Base-by-base conservation (phyloP, 768 basidiomycete genomes). In the Podaxis carcinomalis region DNA sequence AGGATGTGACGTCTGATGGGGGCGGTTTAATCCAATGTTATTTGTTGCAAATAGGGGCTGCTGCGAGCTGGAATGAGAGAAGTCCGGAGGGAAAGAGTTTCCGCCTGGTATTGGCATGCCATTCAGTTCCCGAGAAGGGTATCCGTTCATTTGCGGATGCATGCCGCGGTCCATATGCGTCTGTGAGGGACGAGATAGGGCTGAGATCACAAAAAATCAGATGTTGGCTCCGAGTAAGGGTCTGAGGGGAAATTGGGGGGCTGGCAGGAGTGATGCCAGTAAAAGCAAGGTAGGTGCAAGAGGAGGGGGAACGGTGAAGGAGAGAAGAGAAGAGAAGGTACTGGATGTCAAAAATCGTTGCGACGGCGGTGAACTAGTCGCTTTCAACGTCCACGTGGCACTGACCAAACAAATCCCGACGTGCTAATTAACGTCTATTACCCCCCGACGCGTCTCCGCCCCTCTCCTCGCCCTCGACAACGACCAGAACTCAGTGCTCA, bases 371-470 rank as follows among this genome's bases (percentile, higher is more conserved):
- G 25, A 42, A n/a, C 56, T 50, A 51, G 57, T 58, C 57, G 46
- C 47, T 49, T 50, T 35, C 49, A 50, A 58, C 57, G 47, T 50
- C 51, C 57, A 58, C 57, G 57, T 58, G 57, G 47, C 57, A 50
- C 49, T n/a, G 39, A 40, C 58, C 40, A 51, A 52, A 59, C 50
- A 59, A 59, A 59, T 52, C 59, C 58, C 51, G 59, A 46, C 59
- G 51, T 51, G 40, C 51, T 44, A 50, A 58, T 51, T 51, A 27
- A 16, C 57, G n/a, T 21, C 35, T 13, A 13, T 4, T 47, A 16
- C 46, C 39, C 53, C 54, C 52, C 32, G 11, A 35, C 37, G 6
- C 40, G 21, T 35, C 19, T 28, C 54, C 40, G 11, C 19, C 46
- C 25, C 4, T 14, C 36, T 44, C 40, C 39, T n/a, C 39, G 14